Conservation (phyloP, 345 rosid genomes). For the Raphanus raphanistrum region DNA sequence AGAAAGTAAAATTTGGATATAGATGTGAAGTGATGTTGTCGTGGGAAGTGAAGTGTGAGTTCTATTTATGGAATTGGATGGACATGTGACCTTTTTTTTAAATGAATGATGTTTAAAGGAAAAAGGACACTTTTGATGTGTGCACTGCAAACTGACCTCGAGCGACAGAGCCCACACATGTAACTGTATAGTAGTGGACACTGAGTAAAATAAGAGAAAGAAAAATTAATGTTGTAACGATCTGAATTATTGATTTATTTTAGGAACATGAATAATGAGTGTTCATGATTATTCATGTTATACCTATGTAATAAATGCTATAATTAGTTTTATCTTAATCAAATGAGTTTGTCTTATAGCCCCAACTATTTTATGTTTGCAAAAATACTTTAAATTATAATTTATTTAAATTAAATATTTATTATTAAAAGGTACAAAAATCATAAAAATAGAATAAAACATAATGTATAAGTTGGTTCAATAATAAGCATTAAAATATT, state of each 20-base stretch:
- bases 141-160: constrained; percentile 37
- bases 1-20: neutral
- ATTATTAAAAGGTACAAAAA: no score
- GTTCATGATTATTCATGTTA: constrained; percentile 37
- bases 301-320: constrained; percentile 27
- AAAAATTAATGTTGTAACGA: constrained; percentile 5
- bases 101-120: constrained; percentile 25
- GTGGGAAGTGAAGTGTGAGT: constrained; percentile 37
- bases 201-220: neutral
- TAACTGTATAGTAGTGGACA: constrained; percentile 34
- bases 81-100: constrained; percentile 30
- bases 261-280: constrained; percentile 26
- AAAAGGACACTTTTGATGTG: constrained; percentile 39
- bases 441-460: no score
- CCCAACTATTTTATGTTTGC: no score
- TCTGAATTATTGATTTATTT: constrained; percentile 25
- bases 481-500: no score
- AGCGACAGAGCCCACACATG: constrained; percentile 40
- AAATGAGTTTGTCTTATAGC: constrained; percentile 37
- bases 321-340: constrained; percentile 39
- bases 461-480: no score
- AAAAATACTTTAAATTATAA: no score
- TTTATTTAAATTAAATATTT: no score
- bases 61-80: constrained; percentile 33
- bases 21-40: constrained; percentile 35